These are phyloP conservation scores for Phytophthora ramorum DNA, from an alignment of 352 stramenopile species.

Conservation along the genomic window DNA sequence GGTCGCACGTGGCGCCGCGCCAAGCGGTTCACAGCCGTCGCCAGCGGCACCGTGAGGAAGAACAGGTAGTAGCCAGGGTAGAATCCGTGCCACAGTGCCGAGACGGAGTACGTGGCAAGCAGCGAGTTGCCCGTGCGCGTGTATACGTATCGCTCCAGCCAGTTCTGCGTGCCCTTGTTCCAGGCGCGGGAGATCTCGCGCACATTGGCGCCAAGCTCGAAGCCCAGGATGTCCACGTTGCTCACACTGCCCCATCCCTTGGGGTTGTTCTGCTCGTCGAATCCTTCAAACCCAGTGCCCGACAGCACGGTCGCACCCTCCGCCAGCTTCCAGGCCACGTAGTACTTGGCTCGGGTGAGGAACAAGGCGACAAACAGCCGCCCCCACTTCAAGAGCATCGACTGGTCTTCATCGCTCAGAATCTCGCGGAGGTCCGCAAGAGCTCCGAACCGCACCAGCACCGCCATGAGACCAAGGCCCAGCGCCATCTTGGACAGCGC, in stretches of 20 bases:
- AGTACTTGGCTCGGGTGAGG: constrained; percentile 95
- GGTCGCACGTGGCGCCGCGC: constrained; percentile 60
- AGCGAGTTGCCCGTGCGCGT: constrained; percentile 94
- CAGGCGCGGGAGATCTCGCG: constrained; percentile 91
- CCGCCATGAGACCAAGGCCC: constrained; percentile 60
- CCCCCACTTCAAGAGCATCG: constrained; percentile 71
- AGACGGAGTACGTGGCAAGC: constrained; percentile 94
- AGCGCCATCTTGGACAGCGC: constrained; percentile 63
- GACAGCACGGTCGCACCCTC: constrained; percentile 82
- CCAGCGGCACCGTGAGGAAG: constrained; percentile 81
- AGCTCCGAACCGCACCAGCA: constrained; percentile 46
- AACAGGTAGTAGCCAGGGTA: constrained; percentile 98
- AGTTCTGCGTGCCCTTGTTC: constrained; percentile 98
- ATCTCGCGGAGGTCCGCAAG: constrained; percentile 39
- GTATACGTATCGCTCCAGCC: constrained; percentile 98
- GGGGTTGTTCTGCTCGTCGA: constrained; percentile 81
- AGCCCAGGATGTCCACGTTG: constrained; percentile 97
- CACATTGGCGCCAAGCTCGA: constrained; percentile 93
- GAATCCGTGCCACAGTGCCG: constrained; percentile 98
- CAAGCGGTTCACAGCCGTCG: constrained; percentile 74
- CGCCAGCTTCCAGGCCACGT: constrained; percentile 95
- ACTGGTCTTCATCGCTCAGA: constrained; percentile 39
- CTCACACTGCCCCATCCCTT: constrained; percentile 94
- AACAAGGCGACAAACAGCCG: constrained; percentile 90
- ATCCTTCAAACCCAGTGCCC: constrained; percentile 94